A percentile compares a stretch with the other conserved stretches of the same genome.
Evolutionary conservation across 768 basidiomycete genomes (phyloP).

Genomic region (Amylocystis lapponica): DNA sequence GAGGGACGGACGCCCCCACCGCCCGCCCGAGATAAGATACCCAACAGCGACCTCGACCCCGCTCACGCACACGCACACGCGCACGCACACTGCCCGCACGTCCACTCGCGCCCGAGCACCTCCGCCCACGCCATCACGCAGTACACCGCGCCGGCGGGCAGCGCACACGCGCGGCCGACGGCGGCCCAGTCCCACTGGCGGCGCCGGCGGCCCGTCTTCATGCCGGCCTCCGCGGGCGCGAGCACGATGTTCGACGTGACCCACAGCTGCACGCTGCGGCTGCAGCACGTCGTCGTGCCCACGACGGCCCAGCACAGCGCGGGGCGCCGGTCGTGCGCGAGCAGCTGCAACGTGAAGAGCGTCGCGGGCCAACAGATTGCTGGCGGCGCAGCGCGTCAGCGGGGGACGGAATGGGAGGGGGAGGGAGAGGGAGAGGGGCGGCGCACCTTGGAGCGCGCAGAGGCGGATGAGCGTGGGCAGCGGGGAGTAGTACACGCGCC

Average conservation of each 20-base stretch:
- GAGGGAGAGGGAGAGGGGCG: neutral
- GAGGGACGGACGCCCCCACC: too few species aligned
- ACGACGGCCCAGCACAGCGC: slow-evolving; percentile 89
- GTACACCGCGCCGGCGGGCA: slow-evolving; percentile 73
- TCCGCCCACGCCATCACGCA: slow-evolving; percentile 73
- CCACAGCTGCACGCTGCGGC: slow-evolving; percentile 87
- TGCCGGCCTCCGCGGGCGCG: slow-evolving; percentile 7
- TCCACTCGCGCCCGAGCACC: slow-evolving; percentile 35
- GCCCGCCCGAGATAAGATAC: too few species aligned
- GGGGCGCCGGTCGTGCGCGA: slow-evolving; percentile 66
- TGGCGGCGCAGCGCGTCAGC: slow-evolving; percentile 2
- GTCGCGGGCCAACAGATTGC: slow-evolving; percentile 97
- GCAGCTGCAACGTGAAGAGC: slow-evolving; percentile 70
- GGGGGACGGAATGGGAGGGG: neutral
- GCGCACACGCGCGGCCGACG: slow-evolving; percentile 60
- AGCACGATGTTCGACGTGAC: slow-evolving; percentile 80
- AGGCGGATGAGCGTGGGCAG: slow-evolving; percentile 87
- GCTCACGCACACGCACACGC: too few species aligned
- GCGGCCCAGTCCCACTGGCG: slow-evolving; percentile 79
- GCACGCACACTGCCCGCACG: slow-evolving; percentile 1
- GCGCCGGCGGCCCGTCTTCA: slow-evolving; percentile 31
- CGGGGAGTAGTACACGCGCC: slow-evolving; percentile 88
- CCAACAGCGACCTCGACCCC: too few species aligned
- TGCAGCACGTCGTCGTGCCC: slow-evolving; percentile 81
- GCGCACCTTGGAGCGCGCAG: slow-evolving; percentile 70